These are phyloP conservation scores for Xanthoceras sorbifolium DNA, from an alignment of 345 rosid genomes.

Conservation along the genomic window DNA sequence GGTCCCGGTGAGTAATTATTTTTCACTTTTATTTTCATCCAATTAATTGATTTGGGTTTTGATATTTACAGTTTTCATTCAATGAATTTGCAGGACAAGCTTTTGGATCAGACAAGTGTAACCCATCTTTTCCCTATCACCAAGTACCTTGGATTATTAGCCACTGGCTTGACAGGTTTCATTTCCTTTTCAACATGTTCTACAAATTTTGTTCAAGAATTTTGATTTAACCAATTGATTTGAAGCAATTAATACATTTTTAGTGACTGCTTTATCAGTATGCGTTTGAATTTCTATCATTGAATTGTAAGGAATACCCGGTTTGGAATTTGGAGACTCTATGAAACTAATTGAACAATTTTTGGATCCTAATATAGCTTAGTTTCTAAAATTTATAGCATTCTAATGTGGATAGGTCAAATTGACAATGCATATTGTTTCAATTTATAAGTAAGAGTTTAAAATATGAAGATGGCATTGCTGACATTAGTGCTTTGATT, in stretches of 20 bases:
- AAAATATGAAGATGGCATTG: not conserved
- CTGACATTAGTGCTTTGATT: not conserved
- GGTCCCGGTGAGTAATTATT: slow-evolving; percentile 75
- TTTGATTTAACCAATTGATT: not conserved
- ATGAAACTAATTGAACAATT: not conserved
- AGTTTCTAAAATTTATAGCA: not conserved
- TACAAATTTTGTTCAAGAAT: not conserved
- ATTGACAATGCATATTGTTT: not conserved
- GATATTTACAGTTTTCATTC: slow-evolving; percentile 24
- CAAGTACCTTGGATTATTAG: slow-evolving; percentile 82
- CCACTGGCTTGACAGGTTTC: slow-evolving; percentile 95
- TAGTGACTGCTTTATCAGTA: not conserved
- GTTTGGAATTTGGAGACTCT: not conserved
- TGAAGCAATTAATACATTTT: not conserved
- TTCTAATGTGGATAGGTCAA: not conserved
- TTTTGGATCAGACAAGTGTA: slow-evolving; percentile 91
- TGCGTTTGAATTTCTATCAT: not conserved
- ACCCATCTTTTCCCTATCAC: slow-evolving; percentile 89
- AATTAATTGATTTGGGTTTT: slow-evolving; percentile 11
- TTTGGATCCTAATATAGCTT: not conserved
- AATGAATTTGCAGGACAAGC: slow-evolving; percentile 83
- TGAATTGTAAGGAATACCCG: not conserved
- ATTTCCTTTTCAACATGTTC: not conserved
- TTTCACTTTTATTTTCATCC: not conserved
- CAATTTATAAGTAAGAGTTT: not conserved